Conservation (phyloP, 2,329 filamentous ascomycete species). For the Coniochaeta ligniaria region DNA sequence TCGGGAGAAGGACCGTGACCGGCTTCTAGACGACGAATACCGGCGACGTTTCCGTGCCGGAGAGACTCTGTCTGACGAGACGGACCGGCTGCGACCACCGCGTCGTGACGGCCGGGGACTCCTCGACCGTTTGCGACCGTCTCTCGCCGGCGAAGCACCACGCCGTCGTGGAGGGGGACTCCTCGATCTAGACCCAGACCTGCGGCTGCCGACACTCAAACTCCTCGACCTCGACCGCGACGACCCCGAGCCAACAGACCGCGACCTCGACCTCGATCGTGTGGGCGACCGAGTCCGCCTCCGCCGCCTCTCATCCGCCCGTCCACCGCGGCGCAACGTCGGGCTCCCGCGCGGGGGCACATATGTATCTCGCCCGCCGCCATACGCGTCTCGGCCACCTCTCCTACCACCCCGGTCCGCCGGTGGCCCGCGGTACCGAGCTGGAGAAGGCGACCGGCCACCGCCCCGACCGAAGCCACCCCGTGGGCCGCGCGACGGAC, state of each 20-base stretch:
- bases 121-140: slow-evolving; percentile 30
- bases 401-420: slow-evolving; percentile 28
- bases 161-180: slow-evolving; percentile 25
- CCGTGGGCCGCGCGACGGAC: slow-evolving; percentile 23
- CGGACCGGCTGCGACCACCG: slow-evolving; percentile 20
- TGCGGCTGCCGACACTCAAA: slow-evolving; percentile 17
- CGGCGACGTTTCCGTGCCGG: slow-evolving; percentile 42
- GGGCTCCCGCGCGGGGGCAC: slow-evolving; percentile 33
- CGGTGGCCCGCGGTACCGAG: slow-evolving; percentile 33
- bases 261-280: slow-evolving; percentile 30
- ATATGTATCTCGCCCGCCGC: slow-evolving; percentile 38
- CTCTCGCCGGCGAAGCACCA: slow-evolving; percentile 21
- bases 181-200: slow-evolving; percentile 22
- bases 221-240: slow-evolving; percentile 29
- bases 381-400: slow-evolving; percentile 40
- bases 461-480: slow-evolving; percentile 27
- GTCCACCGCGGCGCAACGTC: slow-evolving; percentile 25
- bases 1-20: slow-evolving; percentile 25
- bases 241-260: slow-evolving; percentile 17
- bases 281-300: slow-evolving; percentile 25
- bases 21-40: slow-evolving; percentile 40
- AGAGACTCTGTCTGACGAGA: slow-evolving; percentile 24
- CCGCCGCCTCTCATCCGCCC: not conserved
- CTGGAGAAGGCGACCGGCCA: slow-evolving; percentile 40
- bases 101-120: slow-evolving; percentile 20